Base-by-base conservation (phyloP, 164 flowering plant species). In the Amborella trichopoda region DNA sequence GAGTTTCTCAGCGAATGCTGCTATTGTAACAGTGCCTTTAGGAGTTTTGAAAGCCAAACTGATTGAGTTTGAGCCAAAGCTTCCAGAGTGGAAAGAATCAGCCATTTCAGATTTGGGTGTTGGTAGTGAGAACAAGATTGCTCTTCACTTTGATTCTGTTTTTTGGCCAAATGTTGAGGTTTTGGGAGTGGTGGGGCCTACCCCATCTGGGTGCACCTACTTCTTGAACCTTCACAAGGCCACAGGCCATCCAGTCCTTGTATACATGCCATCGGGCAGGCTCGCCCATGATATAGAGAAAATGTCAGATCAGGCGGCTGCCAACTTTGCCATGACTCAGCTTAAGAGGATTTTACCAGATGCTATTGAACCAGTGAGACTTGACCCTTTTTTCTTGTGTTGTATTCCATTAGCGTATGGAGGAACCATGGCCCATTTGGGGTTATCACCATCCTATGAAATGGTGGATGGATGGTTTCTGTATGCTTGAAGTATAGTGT, bases 221-320 rank as follows among this genome's bases (percentile, higher is more conserved):
- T 89, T 89, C 59, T 88, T 89, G 19, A 89, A 89, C 67, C 86
- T 89, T 48, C 94, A 89, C 77, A 89, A 85, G 68, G 95, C 88
- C 14, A 81, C 85, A 8, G 94, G 94, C 14, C 69, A 89, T 54
- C 95, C 94, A 19, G 79, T 85, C 19, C 91, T 89, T 39, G 94
- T 89, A 28, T 89, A 77, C 54, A 89, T 89, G 97, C 83, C 84
- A 32, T 88, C 95, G 50, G 95, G 97, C 50, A 69, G 81, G 42
- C 80, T 74, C 61, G 97, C 94, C 11, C 60, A 62, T 58, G 86
- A 82, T 62, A 80, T 89, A 28, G 95, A 85, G 72, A 79, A 77
- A 68, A 64, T 77, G 11, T 73, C 86, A 13, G 82, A 89, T 37
- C 73, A 80, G 52, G 64, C 66, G 30, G 83, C 85, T 13, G 83